Conservation (phyloP, 257 asterid species). For the Petunia axillaris region DNA sequence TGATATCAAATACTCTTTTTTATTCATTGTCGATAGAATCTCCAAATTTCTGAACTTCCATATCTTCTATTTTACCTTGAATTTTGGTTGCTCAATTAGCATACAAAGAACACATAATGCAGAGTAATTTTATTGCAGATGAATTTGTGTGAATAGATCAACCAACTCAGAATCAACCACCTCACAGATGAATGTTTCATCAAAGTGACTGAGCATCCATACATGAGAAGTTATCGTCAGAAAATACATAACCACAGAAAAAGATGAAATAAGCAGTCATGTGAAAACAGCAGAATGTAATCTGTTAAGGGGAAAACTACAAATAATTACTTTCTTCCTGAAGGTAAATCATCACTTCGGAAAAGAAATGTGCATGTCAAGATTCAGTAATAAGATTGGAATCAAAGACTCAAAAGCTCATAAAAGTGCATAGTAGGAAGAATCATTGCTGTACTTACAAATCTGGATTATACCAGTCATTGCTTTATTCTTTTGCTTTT, state of each 20-base stretch:
- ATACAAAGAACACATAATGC: neutral
- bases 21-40: neutral
- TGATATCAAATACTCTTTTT: neutral
- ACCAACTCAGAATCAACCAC: neutral
- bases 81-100: neutral
- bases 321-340: neutral
- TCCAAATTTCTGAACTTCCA: neutral
- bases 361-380: constrained; percentile 45
- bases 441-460: constrained; percentile 34
- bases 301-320: neutral
- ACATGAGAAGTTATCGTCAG: neutral
- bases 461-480: constrained; percentile 34
- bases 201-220: neutral
- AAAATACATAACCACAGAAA: no score
- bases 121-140: neutral
- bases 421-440: constrained; percentile 32
- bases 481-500: constrained; percentile 52
- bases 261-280: neutral
- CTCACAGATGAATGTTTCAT: neutral
- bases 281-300: constrained; percentile 21
- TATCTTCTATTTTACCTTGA: neutral
- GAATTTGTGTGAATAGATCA: neutral
- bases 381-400: constrained; percentile 21
- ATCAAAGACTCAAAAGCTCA: neutral
- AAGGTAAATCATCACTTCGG: constrained; percentile 35